These are phyloP conservation scores for Epichloe sibirici DNA, from an alignment of 2,329 filamentous ascomycete species.

Conservation along the genomic window DNA sequence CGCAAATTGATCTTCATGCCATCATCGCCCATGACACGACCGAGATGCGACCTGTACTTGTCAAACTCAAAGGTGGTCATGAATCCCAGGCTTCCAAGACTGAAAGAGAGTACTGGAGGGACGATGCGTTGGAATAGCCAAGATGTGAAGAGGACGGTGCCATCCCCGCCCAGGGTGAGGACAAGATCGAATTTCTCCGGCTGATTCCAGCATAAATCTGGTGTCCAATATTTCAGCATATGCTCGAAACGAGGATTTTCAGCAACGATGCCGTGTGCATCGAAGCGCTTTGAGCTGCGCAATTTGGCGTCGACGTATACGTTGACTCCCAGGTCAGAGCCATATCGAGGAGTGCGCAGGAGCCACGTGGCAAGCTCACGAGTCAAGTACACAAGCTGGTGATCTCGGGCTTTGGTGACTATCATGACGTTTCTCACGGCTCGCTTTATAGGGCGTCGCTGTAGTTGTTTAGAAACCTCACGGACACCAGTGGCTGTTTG, in stretches of 20 bases:
- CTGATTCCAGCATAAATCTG: conserved; percentile 84
- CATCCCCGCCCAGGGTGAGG: conserved; percentile 74
- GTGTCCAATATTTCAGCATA: conserved; percentile 93
- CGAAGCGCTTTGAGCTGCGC: conserved; percentile 76
- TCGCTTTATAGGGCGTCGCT: conserved; percentile 80
- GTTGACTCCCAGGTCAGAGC: conserved; percentile 79
- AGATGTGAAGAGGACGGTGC: conserved; percentile 77
- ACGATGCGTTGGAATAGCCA: conserved; percentile 90
- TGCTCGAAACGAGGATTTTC: conserved; percentile 64
- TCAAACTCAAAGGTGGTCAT: conserved; percentile 81
- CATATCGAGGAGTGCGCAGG: conserved; percentile 77
- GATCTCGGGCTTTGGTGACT: conserved; percentile 94
- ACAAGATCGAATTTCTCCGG: conserved; percentile 96
- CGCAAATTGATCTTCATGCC: conserved; percentile 96
- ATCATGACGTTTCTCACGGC: conserved; percentile 96
- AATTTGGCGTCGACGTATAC: conserved; percentile 98
- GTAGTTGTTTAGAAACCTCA: conserved; percentile 90
- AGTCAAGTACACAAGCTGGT: conserved; percentile 79
- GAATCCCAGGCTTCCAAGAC: conserved; percentile 76
- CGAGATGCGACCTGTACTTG: conserved; percentile 75
- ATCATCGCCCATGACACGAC: conserved; percentile 80
- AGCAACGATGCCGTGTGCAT: conserved; percentile 57
- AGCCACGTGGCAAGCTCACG: conserved; percentile 82
- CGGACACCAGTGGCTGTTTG: conserved; percentile 92
- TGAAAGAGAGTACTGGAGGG: conserved; percentile 74